These are phyloP conservation scores for Pichia ethanolica DNA, from an alignment of 805 yeast genomes.

Conservation along the genomic window DNA sequence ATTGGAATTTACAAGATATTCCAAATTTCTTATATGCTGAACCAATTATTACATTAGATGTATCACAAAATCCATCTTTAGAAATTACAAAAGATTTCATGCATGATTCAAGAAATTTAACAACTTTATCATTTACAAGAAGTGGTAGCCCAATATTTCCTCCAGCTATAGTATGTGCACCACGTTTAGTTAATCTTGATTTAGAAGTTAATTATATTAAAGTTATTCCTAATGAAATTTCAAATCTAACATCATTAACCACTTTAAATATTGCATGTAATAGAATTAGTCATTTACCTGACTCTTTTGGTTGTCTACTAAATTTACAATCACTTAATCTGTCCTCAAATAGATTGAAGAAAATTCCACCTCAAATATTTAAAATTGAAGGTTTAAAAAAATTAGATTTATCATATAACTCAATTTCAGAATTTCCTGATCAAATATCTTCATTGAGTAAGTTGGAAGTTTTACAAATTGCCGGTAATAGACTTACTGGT, in stretches of 20 bases:
- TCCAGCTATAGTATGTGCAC: conserved; percentile 59
- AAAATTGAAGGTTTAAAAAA: conserved; percentile 51
- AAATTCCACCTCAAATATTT: conserved; percentile 59
- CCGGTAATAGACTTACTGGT: conserved; percentile 59
- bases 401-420: conserved; percentile 78
- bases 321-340: conserved; percentile 58
- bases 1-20: conserved; percentile 71
- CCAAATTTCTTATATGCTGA: conserved; percentile 79
- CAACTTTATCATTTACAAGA: conserved; percentile 57
- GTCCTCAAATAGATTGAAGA: conserved; percentile 65
- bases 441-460: conserved; percentile 51
- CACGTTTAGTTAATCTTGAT: conserved; percentile 57
- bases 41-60: conserved; percentile 74
- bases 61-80: conserved; percentile 81
- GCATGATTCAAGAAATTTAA: conserved; percentile 66
- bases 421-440: conserved; percentile 52
- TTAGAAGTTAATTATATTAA: conserved; percentile 73
- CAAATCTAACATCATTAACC: conserved; percentile 46
- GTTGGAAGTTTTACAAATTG: conserved; percentile 61
- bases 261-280: conserved; percentile 68
- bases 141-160: conserved; percentile 76
- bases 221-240: conserved; percentile 49
- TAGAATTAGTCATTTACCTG: conserved; percentile 56
- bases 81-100: conserved; percentile 78
- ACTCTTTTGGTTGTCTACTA: conserved; percentile 46